Evolutionary conservation across 192 early-diverging fungal genomes (phyloP), one percentile per base, ranked within the genome.

Genomic region (Linnemannia elongata): DNA sequence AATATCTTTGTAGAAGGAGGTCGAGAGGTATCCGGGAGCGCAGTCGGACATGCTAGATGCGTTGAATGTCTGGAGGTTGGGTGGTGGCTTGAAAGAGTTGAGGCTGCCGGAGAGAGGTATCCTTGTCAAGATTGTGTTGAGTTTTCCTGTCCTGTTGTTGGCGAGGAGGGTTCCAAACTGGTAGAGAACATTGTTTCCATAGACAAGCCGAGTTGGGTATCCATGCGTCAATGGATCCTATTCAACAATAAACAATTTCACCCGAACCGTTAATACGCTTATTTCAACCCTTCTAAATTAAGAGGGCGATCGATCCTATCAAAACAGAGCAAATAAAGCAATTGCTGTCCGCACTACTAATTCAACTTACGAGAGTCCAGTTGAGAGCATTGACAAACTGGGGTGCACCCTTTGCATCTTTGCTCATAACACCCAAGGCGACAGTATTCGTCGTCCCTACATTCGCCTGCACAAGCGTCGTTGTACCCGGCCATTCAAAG

Each of bases 81-180:
- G 1, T 41, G 54, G 57, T 13, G 57, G 71, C 41, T 35, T 7
- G 54, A 80, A 74, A 20, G 38, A 45, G 7, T 18, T 5, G 6
- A 74, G 73, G 27, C 52, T 27, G 1, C 80, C 73, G 2, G 72
- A 41, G 13, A 82, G 42, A 7, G 81, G 81, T 44, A 82, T 82
- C 81, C 69, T 39, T 4, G 81, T 76, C 35, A 82, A 9, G 12
- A 66, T 70, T 20, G 60, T 71, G 18, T 49, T 60, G 33, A 82
- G 81, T 35, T 66, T 9, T 38, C 81, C 81, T 57, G 81, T 82
- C 63, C 35, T 76, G 75, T 82, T 82, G 69, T 82, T 82, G 68
- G 15, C 68, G 63, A 82, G 47, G 3, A 60, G 4, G 5, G 74
- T 76, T 10, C 81, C 81, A 42, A 82, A 76, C 47, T 82, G 81